Conservation (phyloP, 768 basidiomycete genomes). For the Mycena albidolilacea region DNA sequence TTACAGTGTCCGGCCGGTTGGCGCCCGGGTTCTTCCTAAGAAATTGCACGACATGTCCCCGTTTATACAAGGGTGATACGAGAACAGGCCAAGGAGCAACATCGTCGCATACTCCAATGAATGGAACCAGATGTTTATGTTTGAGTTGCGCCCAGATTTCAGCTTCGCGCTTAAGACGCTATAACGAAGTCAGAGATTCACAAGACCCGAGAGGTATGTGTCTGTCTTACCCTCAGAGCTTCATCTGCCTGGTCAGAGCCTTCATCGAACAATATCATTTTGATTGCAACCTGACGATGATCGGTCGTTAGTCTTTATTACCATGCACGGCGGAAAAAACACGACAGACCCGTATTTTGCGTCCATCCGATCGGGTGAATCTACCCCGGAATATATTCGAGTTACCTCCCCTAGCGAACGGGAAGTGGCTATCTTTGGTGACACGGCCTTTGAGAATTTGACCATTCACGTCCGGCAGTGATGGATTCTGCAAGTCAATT, state of each 20-base stretch:
- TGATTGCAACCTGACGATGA: conserved; percentile 20
- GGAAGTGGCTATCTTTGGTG: background rate
- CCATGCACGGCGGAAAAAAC: background rate
- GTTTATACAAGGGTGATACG: conserved; percentile 28
- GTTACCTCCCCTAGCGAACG: conserved; percentile 27
- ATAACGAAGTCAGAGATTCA: background rate
- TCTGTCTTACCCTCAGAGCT: conserved; percentile 5
- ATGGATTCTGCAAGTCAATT: background rate
- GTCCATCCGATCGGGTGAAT: conserved; percentile 9
- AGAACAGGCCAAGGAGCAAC: conserved; percentile 17
- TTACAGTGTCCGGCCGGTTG: conserved; percentile 16
- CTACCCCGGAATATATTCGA: conserved; percentile 27
- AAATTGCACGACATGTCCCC: conserved; percentile 28
- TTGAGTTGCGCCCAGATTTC: conserved; percentile 32
- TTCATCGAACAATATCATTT: conserved; percentile 27
- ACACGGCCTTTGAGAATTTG: background rate
- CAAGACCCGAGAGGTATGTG: background rate
- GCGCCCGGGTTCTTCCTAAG: conserved; percentile 3
- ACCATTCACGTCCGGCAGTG: background rate
- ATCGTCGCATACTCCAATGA: conserved; percentile 36
- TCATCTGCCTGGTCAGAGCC: conserved; percentile 19
- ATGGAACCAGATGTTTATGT: conserved; percentile 35
- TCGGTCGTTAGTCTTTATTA: background rate
- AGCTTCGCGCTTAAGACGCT: conserved; percentile 32
- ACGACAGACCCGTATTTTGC: conserved; percentile 7